Evolutionary conservation across 116 monocot species (phyloP), one percentile per base, ranked within the genome.

Genomic region (Zostera marina): DNA sequence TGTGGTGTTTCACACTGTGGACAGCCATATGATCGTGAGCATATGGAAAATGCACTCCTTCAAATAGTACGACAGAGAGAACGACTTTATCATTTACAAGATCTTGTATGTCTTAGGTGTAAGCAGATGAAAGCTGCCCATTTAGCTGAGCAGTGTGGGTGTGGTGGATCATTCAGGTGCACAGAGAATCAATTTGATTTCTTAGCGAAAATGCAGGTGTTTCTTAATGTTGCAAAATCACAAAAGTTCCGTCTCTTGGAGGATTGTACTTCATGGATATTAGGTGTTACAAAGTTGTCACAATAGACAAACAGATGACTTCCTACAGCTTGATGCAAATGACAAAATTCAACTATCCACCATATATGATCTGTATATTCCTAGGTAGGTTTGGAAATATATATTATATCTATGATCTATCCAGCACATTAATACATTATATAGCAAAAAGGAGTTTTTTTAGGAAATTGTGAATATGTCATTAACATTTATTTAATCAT

Each of bases 11-110:
- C 78, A 11, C 68, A 76, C 10, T 90, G 98, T 42, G 85, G 81
- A 2, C 90, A 86, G 19, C 81, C 90, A 22, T 98, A 98, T 74
- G 56, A 83, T 42, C 75, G 78, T 13, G 86, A 83, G 48, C 70
- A 85, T 53, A 82, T 98, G 63, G 90, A 90, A 60, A 98, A 83
- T 51, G 60, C 86, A 1, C 78, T 98, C n/a, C 74, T 98, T 41
- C 98, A 98, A 53, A 83, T 83, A 60, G 79, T 86, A 41, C 76
- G 98, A 13, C 98, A 98, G 68, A 73, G 98, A 42, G 98, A 98
- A 53, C 70, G 80, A 61, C 74, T 86, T 15, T 90, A 86, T 68
- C 98, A 98, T 66, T 67, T 98, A 66, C 98, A 98, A 71, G 98
- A 98, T 69, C 63, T 98, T 47, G 78, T 73, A 16, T 98, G 98